These are phyloP conservation scores for Fagopyrum esculentum DNA, from an alignment of 148 eudicot genomes.

Conservation along the genomic window DNA sequence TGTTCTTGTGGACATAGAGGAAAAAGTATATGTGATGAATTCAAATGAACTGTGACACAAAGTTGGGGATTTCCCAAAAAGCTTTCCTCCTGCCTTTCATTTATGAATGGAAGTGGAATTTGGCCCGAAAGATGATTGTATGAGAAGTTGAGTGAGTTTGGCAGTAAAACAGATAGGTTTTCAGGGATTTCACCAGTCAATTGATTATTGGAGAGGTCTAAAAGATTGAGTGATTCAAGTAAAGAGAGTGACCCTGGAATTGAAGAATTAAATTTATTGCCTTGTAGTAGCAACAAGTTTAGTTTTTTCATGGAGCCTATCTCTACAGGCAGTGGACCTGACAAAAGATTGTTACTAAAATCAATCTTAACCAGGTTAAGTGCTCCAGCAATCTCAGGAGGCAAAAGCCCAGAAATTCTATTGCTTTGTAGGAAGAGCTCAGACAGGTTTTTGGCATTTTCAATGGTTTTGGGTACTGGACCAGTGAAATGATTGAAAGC, in stretches of 20 bases:
- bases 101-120: conserved; percentile 52
- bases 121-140: conserved; percentile 68
- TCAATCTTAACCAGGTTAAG: conserved; percentile 67
- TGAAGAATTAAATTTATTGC: conserved; percentile 57
- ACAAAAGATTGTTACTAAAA: conserved; percentile 59
- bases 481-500: conserved; percentile 54
- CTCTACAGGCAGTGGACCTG: conserved; percentile 70
- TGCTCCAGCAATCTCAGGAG: conserved; percentile 58
- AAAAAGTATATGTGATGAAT: conserved; percentile 43
- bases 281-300: conserved; percentile 52
- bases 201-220: conserved; percentile 68
- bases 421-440: conserved; percentile 67
- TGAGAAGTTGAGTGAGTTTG: conserved; percentile 70
- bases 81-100: conserved; percentile 60
- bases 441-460: conserved; percentile 57
- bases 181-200: conserved; percentile 68
- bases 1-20: conserved; percentile 36
- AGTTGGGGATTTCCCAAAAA: conserved; percentile 70
- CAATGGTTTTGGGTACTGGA: conserved; percentile 37
- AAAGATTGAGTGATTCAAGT: conserved; percentile 54
- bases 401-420: conserved; percentile 61
- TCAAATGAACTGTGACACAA: conserved; percentile 38
- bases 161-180: conserved; percentile 46
- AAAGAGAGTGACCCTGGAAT: conserved; percentile 71
- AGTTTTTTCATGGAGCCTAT: conserved; percentile 58